Base-by-base conservation (phyloP, 495 filamentous ascomycete species). In the Xylaria grammica region DNA sequence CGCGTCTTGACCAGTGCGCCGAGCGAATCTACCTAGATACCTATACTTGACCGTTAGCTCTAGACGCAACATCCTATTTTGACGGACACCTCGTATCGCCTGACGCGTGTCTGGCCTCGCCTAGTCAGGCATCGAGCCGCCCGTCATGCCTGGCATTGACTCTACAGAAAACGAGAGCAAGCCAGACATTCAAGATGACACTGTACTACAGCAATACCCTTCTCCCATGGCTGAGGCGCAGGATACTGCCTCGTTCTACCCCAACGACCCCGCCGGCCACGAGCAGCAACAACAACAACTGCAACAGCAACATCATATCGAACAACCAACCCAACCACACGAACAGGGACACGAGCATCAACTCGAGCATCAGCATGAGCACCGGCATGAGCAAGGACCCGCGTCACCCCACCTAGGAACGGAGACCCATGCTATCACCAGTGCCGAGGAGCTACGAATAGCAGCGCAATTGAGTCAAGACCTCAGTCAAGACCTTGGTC, bases 391-490 rank as follows among this genome's bases (percentile, higher is more conserved):
- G 13, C 53, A 40, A 46, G 55, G 62, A 9, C 52, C 73, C 10
- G 40, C 74, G 8, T 29, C 74, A 1, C 70, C 74, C 13, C 71
- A 68, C 42, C 75, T 75, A 29, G 70, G 75, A 32, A 65, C 72
- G 27, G 53, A 67, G 3, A 73, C 69, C 17, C 65, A 76, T 4
- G 66, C 71, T 1, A 69, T 80, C 27, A 71, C 73, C 9, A 80
- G 74, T 60, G 70, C 72, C 19, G 81, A 83, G 56, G 82, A 84
- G 63, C 75, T 84, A 24, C 82, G 81, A 58, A 72, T 86, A 3
- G 79, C 82, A 4, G 84, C 82, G 34, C 83, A 85, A 68, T 66
- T 85, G 46, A 81, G 80, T 45, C 81, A 81, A 54, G 79, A 72
- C 50, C 71, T 84, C 22, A 72, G 67, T 32, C 69, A 81, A 52